phyloP scores from a whole-genome alignment of 1,139 yeast genomes.

The Wickerhamomyces sp. region DNA sequence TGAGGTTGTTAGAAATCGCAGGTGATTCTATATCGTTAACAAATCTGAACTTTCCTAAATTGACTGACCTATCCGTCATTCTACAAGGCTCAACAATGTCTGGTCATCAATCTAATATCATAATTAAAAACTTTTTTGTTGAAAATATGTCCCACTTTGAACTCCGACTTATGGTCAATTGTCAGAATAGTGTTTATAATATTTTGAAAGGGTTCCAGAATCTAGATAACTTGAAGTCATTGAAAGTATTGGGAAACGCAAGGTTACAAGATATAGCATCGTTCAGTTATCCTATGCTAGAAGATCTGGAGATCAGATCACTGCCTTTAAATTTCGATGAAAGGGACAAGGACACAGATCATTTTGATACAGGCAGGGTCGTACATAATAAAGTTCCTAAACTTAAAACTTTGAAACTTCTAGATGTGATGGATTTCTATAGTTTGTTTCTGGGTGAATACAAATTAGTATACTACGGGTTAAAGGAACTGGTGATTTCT shows the following conservation, averaged over 20 bases:
- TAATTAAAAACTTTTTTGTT: neutral
- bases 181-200: neutral
- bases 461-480: neutral
- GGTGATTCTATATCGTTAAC: slow-evolving; percentile 3
- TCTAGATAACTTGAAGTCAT: neutral
- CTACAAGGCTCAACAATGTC: neutral
- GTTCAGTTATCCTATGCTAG: neutral
- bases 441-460: neutral
- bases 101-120: slow-evolving; percentile 1
- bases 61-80: neutral
- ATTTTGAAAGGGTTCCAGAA: neutral
- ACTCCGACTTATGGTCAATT: slow-evolving; percentile 1
- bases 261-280: neutral
- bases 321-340: slow-evolving; percentile 1
- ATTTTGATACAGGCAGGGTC: neutral
- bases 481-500: neutral
- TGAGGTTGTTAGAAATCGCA: slow-evolving; percentile 1
- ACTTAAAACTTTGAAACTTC: neutral
- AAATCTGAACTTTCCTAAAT: slow-evolving; percentile 4
- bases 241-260: neutral
- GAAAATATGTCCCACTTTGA: neutral
- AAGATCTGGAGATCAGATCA: neutral
- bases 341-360: neutral
- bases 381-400: neutral
- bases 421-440: slow-evolving; percentile 4